Evolutionary conservation across 192 early-diverging fungal genomes (phyloP).

Genomic region (Diversispora epigaea): DNA sequence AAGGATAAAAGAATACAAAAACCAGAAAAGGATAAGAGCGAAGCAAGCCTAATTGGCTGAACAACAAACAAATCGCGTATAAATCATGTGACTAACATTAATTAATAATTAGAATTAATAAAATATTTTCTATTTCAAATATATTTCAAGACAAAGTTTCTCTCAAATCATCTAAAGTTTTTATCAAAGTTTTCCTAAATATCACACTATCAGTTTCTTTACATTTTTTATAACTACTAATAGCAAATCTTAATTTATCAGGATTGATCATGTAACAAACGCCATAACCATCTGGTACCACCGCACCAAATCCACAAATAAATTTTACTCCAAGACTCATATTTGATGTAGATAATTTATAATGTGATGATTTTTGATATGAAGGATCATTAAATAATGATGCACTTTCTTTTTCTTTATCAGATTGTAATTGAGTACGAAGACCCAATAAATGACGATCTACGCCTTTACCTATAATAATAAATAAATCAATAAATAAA

Average conservation of each 20-base stretch:
- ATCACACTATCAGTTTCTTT: slow-evolving; percentile 47
- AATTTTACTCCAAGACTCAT: slow-evolving; percentile 69
- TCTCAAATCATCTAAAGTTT: slow-evolving; percentile 63
- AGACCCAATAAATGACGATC: slow-evolving; percentile 92
- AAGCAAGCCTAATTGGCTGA: no score
- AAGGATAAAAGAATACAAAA: no score
- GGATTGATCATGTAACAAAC: slow-evolving; percentile 76
- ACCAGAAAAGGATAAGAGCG: no score
- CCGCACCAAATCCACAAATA: slow-evolving; percentile 85
- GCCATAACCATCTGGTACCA: slow-evolving; percentile 83
- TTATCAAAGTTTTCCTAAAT: slow-evolving; percentile 63
- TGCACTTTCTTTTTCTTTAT: slow-evolving; percentile 61
- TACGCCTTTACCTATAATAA: slow-evolving; percentile 64
- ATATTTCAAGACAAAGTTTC: neutral
- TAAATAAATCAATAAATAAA: slow-evolving; percentile 14
- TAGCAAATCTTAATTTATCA: slow-evolving; percentile 68
- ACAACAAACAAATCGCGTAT: no score
- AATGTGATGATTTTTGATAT: slow-evolving; percentile 75
- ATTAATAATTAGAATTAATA: no score
- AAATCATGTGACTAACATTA: no score
- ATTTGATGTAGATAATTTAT: slow-evolving; percentile 79
- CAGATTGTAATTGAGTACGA: slow-evolving; percentile 61
- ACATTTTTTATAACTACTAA: slow-evolving; percentile 55
- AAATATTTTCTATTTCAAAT: no score
- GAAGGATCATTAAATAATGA: slow-evolving; percentile 81